These are phyloP conservation scores for Blattamonas nauphoetae DNA, from an alignment of 78 protist species.

Conservation along the genomic window DNA sequence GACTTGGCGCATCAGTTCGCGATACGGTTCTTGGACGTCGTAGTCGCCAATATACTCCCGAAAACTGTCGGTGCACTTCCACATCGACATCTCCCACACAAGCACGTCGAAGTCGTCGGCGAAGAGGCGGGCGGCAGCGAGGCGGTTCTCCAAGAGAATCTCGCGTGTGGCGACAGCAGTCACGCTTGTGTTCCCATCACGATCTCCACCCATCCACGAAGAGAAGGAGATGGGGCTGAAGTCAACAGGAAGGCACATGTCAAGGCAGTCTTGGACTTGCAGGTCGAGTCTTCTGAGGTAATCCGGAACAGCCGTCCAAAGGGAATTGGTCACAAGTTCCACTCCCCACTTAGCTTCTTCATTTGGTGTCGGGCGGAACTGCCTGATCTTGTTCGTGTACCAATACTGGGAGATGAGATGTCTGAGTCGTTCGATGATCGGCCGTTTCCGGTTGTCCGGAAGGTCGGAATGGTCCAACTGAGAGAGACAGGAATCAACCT, in stretches of 20 bases:
- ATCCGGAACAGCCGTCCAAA: conserved; percentile 48
- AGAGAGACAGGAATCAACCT: conserved; percentile 20
- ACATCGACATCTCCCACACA: conserved; percentile 49
- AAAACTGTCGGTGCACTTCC: too few species aligned
- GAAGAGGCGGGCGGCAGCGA: conserved; percentile 39
- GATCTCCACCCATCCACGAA: conserved; percentile 66
- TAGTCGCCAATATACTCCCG: too few species aligned
- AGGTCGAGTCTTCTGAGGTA: conserved; percentile 29
- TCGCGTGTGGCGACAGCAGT: conserved; percentile 34
- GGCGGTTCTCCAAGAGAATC: conserved; percentile 21
- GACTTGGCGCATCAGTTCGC: too few species aligned
- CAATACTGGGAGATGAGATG: conserved; percentile 24
- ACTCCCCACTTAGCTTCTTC: conserved; percentile 57
- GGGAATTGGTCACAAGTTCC: conserved; percentile 30
- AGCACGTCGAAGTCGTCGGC: conserved; percentile 39
- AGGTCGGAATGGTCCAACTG: background rate
- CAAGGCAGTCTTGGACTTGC: background rate
- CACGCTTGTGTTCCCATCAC: conserved; percentile 69
- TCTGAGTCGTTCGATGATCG: conserved; percentile 6
- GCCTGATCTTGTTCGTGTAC: conserved; percentile 43
- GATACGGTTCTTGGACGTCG: too few species aligned
- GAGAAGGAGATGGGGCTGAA: conserved; percentile 19
- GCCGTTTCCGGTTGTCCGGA: conserved; percentile 26
- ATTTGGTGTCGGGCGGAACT: conserved; percentile 43
- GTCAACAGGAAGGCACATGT: conserved; percentile 34